Conservation (phyloP, 2,329 filamentous ascomycete species). For the Curvularia verruculosa region DNA sequence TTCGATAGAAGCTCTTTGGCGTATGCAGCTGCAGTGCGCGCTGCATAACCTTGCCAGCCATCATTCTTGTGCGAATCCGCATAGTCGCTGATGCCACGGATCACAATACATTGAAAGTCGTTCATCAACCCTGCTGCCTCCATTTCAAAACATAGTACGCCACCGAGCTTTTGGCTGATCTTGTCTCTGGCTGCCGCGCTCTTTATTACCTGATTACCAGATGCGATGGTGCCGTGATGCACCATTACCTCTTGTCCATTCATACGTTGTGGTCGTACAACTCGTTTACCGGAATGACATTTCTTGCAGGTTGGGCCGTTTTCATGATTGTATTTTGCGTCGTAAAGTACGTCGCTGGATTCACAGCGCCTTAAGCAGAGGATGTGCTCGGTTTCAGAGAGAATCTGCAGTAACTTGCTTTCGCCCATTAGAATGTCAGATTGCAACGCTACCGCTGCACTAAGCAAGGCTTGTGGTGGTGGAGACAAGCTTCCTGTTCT, state of each 20-base stretch:
- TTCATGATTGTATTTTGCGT: constrained; percentile 24
- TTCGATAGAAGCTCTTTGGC: not conserved
- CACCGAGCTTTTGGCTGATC: constrained; percentile 31
- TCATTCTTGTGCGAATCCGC: constrained; percentile 16
- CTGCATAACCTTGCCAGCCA: constrained; percentile 28
- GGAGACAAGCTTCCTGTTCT: constrained; percentile 16
- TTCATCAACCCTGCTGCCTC: constrained; percentile 11
- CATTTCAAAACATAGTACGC: constrained; percentile 24
- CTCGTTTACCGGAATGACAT: constrained; percentile 9
- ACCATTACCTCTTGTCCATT: constrained; percentile 29
- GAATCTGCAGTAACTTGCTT: constrained; percentile 1
- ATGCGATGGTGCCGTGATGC: constrained; percentile 51
- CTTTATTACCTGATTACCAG: constrained; percentile 53
- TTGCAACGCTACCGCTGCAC: constrained; percentile 5
- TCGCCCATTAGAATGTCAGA: not conserved
- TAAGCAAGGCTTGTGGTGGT: constrained; percentile 14
- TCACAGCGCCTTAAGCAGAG: constrained; percentile 13
- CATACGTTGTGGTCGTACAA: constrained; percentile 8
- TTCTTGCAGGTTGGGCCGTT: constrained; percentile 11
- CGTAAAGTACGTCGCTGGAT: constrained; percentile 20
- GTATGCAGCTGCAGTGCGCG: constrained; percentile 27
- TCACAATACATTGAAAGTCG: constrained; percentile 20
- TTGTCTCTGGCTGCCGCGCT: constrained; percentile 47
- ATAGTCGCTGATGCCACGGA: constrained; percentile 35
- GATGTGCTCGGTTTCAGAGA: constrained; percentile 12